Percentiles rank a stretch among this genome's conserved stretches.
These are phyloP conservation scores for Ceriops tagal DNA, from an alignment of 345 rosid species.

Conservation along the genomic window DNA sequence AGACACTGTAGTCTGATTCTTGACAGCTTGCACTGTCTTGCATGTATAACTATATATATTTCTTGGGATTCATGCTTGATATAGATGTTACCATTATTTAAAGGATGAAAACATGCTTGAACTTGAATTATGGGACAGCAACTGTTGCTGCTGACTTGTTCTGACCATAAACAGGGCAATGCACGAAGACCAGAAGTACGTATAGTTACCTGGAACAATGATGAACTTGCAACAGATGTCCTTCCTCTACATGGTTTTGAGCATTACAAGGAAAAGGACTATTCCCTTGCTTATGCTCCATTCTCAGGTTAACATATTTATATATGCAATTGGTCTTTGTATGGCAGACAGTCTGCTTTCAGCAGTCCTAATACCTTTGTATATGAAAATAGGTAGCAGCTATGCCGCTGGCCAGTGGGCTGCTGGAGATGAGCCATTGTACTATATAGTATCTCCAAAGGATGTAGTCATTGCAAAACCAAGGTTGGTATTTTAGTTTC, in stretches of 20 bases:
- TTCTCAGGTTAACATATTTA: slow-evolving; percentile 66
- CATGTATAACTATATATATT: no score
- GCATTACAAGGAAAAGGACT: slow-evolving; percentile 96
- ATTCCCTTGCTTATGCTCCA: slow-evolving; percentile 95
- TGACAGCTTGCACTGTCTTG: not conserved
- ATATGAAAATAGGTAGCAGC: slow-evolving; percentile 74
- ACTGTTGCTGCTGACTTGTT: slow-evolving; percentile 1
- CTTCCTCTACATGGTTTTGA: slow-evolving; percentile 95
- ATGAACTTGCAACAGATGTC: slow-evolving; percentile 98
- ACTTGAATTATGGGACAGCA: no score
- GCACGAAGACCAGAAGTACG: slow-evolving; percentile 99
- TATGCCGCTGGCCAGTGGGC: slow-evolving; percentile 99
- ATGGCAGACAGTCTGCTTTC: slow-evolving; percentile 17
- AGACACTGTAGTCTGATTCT: not conserved
- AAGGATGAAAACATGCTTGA: no score
- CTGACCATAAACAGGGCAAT: slow-evolving; percentile 58
- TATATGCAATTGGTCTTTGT: slow-evolving; percentile 19
- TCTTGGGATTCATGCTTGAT: no score
- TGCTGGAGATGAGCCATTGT: slow-evolving; percentile 95
- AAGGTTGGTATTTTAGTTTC: slow-evolving; percentile 47
- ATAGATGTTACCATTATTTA: no score
- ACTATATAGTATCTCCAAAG: slow-evolving; percentile 93
- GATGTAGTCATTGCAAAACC: slow-evolving; percentile 99
- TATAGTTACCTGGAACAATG: slow-evolving; percentile 85
- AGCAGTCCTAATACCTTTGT: slow-evolving; percentile 18